A percentile compares a stretch with the other conserved stretches of the same genome.
Conservation (phyloP, 768 basidiomycete genomes). For the Lyophyllum decastes region DNA sequence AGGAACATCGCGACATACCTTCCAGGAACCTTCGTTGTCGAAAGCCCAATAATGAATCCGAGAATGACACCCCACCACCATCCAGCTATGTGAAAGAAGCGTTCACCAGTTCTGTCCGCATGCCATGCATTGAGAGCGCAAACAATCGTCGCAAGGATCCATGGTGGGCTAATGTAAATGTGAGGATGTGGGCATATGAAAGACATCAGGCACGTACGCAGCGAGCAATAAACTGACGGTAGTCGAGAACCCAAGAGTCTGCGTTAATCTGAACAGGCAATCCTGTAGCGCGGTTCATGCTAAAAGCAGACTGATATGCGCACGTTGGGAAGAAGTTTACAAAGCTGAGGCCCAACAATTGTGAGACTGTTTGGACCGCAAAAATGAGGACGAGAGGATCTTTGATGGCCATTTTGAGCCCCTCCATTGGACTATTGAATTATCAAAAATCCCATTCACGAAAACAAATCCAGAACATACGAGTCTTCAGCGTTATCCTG, state of each 20-base stretch:
- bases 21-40: conserved; percentile 50
- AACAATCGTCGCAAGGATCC: conserved; percentile 55
- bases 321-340: conserved; percentile 61
- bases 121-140: conserved; percentile 57
- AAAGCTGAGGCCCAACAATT: conserved; percentile 58
- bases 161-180: conserved; percentile 51
- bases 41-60: conserved; percentile 61
- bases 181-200: not conserved
- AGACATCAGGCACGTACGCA: conserved; percentile 40
- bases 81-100: conserved; percentile 58
- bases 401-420: conserved; percentile 55
- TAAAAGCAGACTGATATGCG: conserved; percentile 7
- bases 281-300: not conserved
- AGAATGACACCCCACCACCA: conserved; percentile 65
- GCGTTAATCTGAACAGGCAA: conserved; percentile 41
- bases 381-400: conserved; percentile 59
- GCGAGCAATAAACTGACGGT: conserved; percentile 60
- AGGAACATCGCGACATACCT: conserved; percentile 66
- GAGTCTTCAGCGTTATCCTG: conserved; percentile 57
- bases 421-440: conserved; percentile 42
- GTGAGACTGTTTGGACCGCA: conserved; percentile 49
- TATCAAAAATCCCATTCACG: not conserved
- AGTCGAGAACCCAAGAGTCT: conserved; percentile 61
- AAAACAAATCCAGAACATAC: conserved; percentile 35
- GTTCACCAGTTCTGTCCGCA: conserved; percentile 61